These are phyloP conservation scores for Cairneyella variabilis DNA, from an alignment of 495 filamentous ascomycete species.

Conservation along the genomic window DNA sequence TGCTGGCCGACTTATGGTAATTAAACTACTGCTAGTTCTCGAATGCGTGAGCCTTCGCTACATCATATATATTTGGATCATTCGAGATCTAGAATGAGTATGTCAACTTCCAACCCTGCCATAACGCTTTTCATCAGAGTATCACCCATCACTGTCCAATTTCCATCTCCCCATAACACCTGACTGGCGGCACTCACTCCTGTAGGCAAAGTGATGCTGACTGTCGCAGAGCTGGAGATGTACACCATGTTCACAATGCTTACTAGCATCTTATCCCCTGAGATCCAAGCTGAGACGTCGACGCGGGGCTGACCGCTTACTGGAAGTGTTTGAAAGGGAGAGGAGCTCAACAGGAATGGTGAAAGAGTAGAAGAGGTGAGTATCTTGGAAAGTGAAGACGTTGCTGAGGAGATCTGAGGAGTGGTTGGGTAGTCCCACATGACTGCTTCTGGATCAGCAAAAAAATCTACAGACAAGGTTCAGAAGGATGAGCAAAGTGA, in stretches of 20 bases:
- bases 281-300: constrained; percentile 37
- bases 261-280: constrained; percentile 31
- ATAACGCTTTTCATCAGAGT: constrained; percentile 4
- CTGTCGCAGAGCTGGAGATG: background rate
- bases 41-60: too few relatives aligned
- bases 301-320: constrained; percentile 29
- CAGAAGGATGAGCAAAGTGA: constrained; percentile 54
- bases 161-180: constrained; percentile 1
- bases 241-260: constrained; percentile 37
- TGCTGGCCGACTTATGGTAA: too few relatives aligned
- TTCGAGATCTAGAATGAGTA: constrained; percentile 13
- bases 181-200: background rate
- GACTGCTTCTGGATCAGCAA: too few relatives aligned
- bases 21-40: too few relatives aligned
- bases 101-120: constrained; percentile 8
- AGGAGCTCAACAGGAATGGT: too few relatives aligned
- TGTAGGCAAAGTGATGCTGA: constrained; percentile 4
- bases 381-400: constrained; percentile 39
- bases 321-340: too few relatives aligned
- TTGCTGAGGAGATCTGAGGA: too few relatives aligned
- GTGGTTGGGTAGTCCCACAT: too few relatives aligned
- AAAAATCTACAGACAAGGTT: constrained; percentile 31
- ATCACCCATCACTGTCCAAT: constrained; percentile 4
- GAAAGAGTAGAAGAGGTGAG: too few relatives aligned
- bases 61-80: too few relatives aligned